These are phyloP conservation scores for Dothidotthia symphoricarpi DNA, from an alignment of 2,329 filamentous ascomycete species.

Conservation along the genomic window DNA sequence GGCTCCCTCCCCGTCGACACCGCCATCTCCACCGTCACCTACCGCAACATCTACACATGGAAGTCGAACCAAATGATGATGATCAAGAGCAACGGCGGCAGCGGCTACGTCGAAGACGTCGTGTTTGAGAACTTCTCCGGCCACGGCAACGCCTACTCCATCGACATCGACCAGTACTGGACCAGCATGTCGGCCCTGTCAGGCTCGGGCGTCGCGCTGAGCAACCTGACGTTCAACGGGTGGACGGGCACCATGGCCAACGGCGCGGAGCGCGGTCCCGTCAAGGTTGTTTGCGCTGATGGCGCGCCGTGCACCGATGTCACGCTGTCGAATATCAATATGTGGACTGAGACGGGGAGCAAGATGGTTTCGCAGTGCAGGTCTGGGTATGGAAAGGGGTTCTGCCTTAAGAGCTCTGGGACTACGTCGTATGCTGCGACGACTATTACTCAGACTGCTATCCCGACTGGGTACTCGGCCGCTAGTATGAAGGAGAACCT, in stretches of 20 bases:
- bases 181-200: constrained; percentile 40
- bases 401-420: constrained; percentile 45
- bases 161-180: constrained; percentile 59
- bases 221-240: constrained; percentile 54
- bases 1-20: constrained; percentile 54
- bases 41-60: constrained; percentile 59
- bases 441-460: constrained; percentile 37
- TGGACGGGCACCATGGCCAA: constrained; percentile 57
- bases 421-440: constrained; percentile 30
- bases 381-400: constrained; percentile 51
- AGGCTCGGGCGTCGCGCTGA: constrained; percentile 54
- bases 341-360: constrained; percentile 53
- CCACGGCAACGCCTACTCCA: constrained; percentile 58
- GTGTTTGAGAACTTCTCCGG: constrained; percentile 60
- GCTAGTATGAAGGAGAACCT: constrained; percentile 38
- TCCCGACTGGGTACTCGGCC: constrained; percentile 42
- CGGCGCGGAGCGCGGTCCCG: constrained; percentile 52
- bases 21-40: constrained; percentile 54
- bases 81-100: constrained; percentile 62
- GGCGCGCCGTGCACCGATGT: constrained; percentile 55
- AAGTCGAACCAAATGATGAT: constrained; percentile 63
- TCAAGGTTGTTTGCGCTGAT: constrained; percentile 54
- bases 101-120: constrained; percentile 52
- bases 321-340: constrained; percentile 51
- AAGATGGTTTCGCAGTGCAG: constrained; percentile 48